Percentiles rank a stretch among this genome's conserved stretches.
These are phyloP conservation scores for Barbarea vulgaris DNA, from an alignment of 345 rosid genomes.

Conservation along the genomic window DNA sequence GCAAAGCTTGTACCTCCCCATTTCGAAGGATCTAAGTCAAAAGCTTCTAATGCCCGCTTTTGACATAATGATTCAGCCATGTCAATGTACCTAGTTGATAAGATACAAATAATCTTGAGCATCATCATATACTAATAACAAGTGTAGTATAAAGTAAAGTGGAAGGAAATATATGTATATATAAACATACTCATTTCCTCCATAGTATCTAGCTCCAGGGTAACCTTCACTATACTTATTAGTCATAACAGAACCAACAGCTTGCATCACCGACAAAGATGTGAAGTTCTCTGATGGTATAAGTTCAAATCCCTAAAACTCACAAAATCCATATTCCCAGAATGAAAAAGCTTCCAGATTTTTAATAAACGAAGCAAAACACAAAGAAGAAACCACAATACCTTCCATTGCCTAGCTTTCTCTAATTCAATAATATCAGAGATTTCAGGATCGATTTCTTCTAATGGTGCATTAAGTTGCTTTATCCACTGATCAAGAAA, in stretches of 20 bases:
- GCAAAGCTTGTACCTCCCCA: conserved; percentile 79
- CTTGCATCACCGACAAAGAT: conserved; percentile 92
- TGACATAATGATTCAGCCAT: conserved; percentile 94
- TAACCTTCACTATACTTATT: conserved; percentile 97
- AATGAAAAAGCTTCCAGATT: not conserved
- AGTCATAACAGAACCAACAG: conserved; percentile 96
- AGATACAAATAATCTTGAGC: conserved; percentile 15
- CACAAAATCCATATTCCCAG: not conserved
- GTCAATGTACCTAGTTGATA: conserved; percentile 73
- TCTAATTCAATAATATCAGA: conserved; percentile 88
- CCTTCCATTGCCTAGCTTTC: conserved; percentile 99
- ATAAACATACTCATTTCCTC: conserved; percentile 84
- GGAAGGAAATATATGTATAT: not conserved
- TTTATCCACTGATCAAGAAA: conserved; percentile 66
- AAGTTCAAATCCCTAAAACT: conserved; percentile 78
- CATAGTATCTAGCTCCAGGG: conserved; percentile 95
- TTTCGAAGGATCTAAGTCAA: conserved; percentile 76
- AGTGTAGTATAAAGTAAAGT: not conserved
- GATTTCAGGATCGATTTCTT: conserved; percentile 86
- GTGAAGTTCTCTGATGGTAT: conserved; percentile 98
- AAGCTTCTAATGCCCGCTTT: conserved; percentile 88
- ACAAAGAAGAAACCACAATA: conserved; percentile 1
- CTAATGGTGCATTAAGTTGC: conserved; percentile 80
- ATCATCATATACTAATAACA: not conserved
- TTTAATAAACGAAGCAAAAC: not conserved